Evolutionary conservation across 495 filamentous ascomycete species (phyloP).

Genomic region (Daldinia vernicosa): DNA sequence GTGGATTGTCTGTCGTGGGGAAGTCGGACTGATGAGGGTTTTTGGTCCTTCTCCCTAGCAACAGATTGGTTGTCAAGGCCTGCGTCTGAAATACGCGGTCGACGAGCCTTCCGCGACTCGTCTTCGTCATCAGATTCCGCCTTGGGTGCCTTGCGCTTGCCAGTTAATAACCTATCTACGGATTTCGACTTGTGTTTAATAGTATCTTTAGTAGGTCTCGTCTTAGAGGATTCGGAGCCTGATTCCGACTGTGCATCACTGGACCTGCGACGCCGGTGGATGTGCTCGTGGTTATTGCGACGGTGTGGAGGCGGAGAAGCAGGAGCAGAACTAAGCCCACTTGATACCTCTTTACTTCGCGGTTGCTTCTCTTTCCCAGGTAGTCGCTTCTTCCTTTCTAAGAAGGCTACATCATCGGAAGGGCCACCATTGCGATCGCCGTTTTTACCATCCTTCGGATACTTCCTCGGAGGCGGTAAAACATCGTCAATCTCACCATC

Average conservation of each 20-base stretch:
- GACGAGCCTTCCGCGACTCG: constrained; percentile 57
- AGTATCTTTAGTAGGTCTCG: constrained; percentile 48
- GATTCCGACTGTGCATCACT: constrained; percentile 56
- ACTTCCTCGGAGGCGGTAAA: constrained; percentile 49
- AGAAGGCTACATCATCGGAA: constrained; percentile 40
- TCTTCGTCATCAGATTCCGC: constrained; percentile 60
- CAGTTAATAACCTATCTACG: constrained; percentile 49
- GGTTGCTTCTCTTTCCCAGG: constrained; percentile 52
- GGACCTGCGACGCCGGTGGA: constrained; percentile 52
- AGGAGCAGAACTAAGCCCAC: constrained; percentile 63
- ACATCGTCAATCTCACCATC: constrained; percentile 57
- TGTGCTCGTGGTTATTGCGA: constrained; percentile 39
- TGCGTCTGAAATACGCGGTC: constrained; percentile 57
- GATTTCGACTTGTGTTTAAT: constrained; percentile 52
- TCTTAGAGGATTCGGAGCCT: constrained; percentile 55
- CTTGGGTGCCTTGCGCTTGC: constrained; percentile 58
- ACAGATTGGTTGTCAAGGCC: constrained; percentile 50
- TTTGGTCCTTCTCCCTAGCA: constrained; percentile 45
- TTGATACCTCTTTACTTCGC: constrained; percentile 59
- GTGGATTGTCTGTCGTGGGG: constrained; percentile 51
- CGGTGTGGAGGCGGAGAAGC: constrained; percentile 54
- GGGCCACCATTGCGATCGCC: constrained; percentile 46
- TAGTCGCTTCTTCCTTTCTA: constrained; percentile 61
- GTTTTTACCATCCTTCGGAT: constrained; percentile 46
- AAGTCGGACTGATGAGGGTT: constrained; percentile 41